These are phyloP conservation scores for Lagenidium giganteum DNA, from an alignment of 352 stramenopile species.

Conservation along the genomic window DNA sequence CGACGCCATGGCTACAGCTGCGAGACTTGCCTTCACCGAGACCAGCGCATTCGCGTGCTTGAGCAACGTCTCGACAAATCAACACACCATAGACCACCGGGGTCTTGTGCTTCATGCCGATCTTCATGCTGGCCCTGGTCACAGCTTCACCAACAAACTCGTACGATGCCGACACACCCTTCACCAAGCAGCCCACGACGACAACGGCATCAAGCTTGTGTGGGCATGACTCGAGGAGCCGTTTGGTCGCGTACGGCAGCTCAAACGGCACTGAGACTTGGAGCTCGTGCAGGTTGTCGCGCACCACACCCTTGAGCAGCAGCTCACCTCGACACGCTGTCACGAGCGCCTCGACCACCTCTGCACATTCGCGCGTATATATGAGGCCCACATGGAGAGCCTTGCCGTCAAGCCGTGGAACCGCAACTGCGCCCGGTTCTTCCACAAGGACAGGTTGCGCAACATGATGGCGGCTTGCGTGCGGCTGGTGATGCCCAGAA, in stretches of 20 bases:
- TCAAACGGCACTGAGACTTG: conserved; percentile 28
- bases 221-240: conserved; percentile 10
- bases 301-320: conserved; percentile 22
- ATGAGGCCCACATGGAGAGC: conserved; percentile 23
- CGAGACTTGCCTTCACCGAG: conserved; percentile 4
- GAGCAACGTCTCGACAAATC: conserved; percentile 6
- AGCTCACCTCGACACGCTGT: conserved; percentile 25
- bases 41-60: conserved; percentile 11
- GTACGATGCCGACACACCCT: conserved; percentile 13
- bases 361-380: conserved; percentile 17
- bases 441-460: conserved; percentile 18
- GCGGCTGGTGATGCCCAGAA: no score
- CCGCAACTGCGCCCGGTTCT: conserved; percentile 27
- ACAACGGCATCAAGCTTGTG: conserved; percentile 18
- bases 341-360: conserved; percentile 23
- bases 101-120: conserved; percentile 19
- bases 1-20: conserved; percentile 78
- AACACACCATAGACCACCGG: conserved; percentile 20
- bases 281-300: conserved; percentile 21
- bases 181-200: conserved; percentile 15
- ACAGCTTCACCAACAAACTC: conserved; percentile 18
- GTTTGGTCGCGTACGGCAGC: conserved; percentile 26
- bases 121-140: conserved; percentile 19
- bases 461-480: no score
- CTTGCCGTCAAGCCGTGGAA: conserved; percentile 14